Evolutionary conservation across 768 basidiomycete species (phyloP), one percentile per base, ranked within the genome.

Genomic region (Epithele typhae): DNA sequence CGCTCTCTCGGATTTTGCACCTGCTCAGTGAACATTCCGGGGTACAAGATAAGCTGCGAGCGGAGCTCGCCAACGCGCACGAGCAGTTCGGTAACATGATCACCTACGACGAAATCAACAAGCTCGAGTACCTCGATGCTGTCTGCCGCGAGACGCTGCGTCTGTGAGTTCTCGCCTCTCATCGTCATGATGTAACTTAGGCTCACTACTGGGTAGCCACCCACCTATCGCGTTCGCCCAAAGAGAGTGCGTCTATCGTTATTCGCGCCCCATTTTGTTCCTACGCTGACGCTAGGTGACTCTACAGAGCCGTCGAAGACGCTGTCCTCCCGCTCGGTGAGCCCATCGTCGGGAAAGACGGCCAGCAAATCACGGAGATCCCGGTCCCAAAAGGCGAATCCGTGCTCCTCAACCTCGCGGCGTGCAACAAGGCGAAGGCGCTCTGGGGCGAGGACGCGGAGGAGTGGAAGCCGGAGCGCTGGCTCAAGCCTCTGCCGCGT

Each of bases 261-360:
- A 7, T 30, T 14, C 14, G 8, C 27, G 8, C 27, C 14, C 27
- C 27, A 30, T 14, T 14, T 14, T 14, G 8, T 14, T 14, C 8
- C 14, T 7, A 7, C 27, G 8, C 8, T 14, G n/a, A n/a, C n/a
- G n/a, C 14, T 14, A 30, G 8, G 14, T 30, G 8, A 7, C 27
- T 7, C 14, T 30, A 7, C 27, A 30, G 27, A 30, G 27, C 15
- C 32, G 45, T 47, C 41, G 32, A 45, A 14, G 79, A 84, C 54
- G 78, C 82, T 51, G 57, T 77, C 3, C 71, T 85, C 8, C 81
- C 81, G 0, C 68, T 84, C 18, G 67, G 63, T n/a, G 57, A 57
- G 0, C 77, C 78, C 4, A 53, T 81, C 21, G 58, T 51, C 9
- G 74, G 72, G 0, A 49, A 59, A 0, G 57, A 69, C 0, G 76